Evolutionary conservation across 352 stramenopile genomes (phyloP), one percentile per base, ranked within the genome.

Genomic region (Globisporangium abappressorium): DNA sequence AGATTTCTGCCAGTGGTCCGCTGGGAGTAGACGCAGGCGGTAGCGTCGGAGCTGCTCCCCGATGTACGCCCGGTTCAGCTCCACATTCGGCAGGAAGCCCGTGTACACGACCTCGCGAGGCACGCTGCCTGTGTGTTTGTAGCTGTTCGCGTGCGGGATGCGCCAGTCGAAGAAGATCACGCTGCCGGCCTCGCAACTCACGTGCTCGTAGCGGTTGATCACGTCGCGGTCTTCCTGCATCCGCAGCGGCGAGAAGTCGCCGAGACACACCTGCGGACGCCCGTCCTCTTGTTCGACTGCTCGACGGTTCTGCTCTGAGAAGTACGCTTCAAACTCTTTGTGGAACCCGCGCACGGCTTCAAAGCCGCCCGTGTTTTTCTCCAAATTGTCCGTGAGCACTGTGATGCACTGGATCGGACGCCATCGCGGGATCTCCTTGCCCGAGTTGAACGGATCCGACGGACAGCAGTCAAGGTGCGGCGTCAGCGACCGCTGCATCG

Each of bases 111-210:
- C 90, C 57, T 93, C 82, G 8, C 90, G 82, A 0, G 90, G 84
- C 1, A 77, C 73, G 2, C 49, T 61, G 5, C 78, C 84, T 5
- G 77, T 70, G 72, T 97, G 89, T 15, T 81, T 79, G 68, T 92
- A 92, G 72, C 88, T 93, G 73, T 97, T 97, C 43, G 90, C 91
- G 67, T 97, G 91, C 18, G 90, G 87, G 18, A 96, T 77, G 8
- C 91, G 82, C 83, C 89, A 94, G 76, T 97, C 90, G 43, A 94
- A 97, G 68, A 93, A 89, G 57, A 97, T 90, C 5, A 94, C 84
- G 62, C 84, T 93, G 14, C 90, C 90, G 24, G 89, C 84, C 38
- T 72, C 57, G 18, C 76, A 84, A 22, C 78, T 66, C 11, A 96
- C 78, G 63, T 81, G 87, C 58, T 84, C 70, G 71, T 93, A 94